These are phyloP conservation scores for Leishmania lainsoni DNA, from an alignment of 208 protist genomes.

Conservation along the genomic window DNA sequence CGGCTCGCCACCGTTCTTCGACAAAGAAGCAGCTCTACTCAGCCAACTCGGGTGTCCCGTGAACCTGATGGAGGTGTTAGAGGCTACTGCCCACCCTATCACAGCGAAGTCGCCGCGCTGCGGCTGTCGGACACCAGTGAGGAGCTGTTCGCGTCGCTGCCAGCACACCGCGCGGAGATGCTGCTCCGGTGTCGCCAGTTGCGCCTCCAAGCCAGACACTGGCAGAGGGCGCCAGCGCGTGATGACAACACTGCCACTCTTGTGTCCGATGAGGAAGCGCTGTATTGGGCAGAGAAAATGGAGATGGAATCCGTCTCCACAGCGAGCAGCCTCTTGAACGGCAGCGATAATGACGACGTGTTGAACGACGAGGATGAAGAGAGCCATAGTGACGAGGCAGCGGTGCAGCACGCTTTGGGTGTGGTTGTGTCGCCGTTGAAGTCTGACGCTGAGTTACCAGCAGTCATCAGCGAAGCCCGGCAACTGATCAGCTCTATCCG, in stretches of 20 bases:
- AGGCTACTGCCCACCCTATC: conserved; percentile 86
- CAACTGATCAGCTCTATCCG: conserved; percentile 6
- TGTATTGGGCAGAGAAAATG: conserved; percentile 32
- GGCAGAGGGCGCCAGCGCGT: not conserved
- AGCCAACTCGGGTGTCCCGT: conserved; percentile 58
- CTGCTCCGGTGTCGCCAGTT: conserved; percentile 19
- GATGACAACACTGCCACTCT: not conserved
- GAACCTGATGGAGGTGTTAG: conserved; percentile 82
- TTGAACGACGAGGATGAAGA: not conserved
- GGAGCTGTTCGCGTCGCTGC: conserved; percentile 20
- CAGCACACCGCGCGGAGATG: conserved; percentile 28
- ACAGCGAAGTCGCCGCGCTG: conserved; percentile 37
- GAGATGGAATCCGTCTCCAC: conserved; percentile 57
- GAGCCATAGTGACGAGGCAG: not conserved
- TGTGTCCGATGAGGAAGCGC: not conserved
- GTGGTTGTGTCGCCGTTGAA: not conserved
- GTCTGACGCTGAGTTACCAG: not conserved
- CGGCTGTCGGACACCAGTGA: conserved; percentile 20
- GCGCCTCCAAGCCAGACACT: conserved; percentile 1
- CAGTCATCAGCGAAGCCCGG: conserved; percentile 8
- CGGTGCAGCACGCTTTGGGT: not conserved
- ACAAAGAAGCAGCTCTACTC: conserved; percentile 32
- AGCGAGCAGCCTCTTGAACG: conserved; percentile 40
- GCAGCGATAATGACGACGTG: conserved; percentile 23
- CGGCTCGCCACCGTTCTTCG: conserved; percentile 1